These are phyloP conservation scores for Pestalotiopsis fici DNA, from an alignment of 2,329 filamentous ascomycete genomes.

Conservation along the genomic window DNA sequence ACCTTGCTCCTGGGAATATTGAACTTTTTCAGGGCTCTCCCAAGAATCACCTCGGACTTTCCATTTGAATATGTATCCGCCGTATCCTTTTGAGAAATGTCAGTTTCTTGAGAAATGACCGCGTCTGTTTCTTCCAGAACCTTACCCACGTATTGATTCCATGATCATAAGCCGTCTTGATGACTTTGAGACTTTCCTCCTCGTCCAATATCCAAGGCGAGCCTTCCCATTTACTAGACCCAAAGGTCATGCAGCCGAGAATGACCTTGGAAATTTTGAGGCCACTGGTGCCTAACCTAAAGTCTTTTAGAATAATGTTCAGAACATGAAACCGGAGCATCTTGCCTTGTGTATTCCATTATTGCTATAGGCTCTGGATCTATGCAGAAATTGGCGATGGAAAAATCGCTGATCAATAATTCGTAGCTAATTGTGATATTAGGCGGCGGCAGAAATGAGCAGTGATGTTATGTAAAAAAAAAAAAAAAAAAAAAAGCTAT, in stretches of 20 bases:
- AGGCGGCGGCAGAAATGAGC: neutral
- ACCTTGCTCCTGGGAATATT: conserved; percentile 63
- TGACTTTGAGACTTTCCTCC: conserved; percentile 34
- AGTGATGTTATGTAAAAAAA: neutral
- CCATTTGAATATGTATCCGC: conserved; percentile 64
- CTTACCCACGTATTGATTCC: conserved; percentile 41
- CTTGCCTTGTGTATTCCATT: conserved; percentile 2
- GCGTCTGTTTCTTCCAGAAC: too few species aligned
- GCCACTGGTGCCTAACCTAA: conserved; percentile 37
- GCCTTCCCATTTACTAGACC: conserved; percentile 32
- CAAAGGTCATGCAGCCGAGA: conserved; percentile 36
- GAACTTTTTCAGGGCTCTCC: conserved; percentile 63
- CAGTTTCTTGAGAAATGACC: neutral
- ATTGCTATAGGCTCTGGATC: too few species aligned
- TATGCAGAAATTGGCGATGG: neutral
- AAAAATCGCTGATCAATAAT: too few species aligned
- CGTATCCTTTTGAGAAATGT: conserved; percentile 36
- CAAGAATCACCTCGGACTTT: conserved; percentile 62
- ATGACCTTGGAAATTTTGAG: conserved; percentile 42
- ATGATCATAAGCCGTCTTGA: conserved; percentile 39
- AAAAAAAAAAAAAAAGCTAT: too few species aligned
- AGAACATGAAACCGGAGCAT: neutral
- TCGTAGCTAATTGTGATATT: too few species aligned
- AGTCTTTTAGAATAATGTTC: neutral
- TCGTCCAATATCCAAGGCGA: conserved; percentile 35